These are phyloP conservation scores for Thermoascus crustaceus DNA, from an alignment of 2,329 filamentous ascomycete genomes.

Conservation along the genomic window DNA sequence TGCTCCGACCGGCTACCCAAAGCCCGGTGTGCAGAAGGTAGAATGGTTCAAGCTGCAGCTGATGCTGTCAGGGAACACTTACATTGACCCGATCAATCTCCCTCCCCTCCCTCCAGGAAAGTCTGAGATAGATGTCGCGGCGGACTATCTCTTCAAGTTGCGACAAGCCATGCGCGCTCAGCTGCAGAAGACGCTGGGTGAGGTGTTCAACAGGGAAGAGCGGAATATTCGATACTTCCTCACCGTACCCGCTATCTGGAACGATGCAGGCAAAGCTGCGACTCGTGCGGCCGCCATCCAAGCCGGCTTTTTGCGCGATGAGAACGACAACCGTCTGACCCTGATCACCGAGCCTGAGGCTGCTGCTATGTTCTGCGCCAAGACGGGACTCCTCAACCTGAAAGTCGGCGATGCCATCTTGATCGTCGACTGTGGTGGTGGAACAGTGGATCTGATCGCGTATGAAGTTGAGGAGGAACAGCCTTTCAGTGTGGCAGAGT, in stretches of 20 bases:
- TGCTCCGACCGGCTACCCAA: constrained; percentile 93
- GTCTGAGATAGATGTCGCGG: constrained; percentile 98
- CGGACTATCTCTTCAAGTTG: constrained; percentile 97
- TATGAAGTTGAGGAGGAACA: constrained; percentile 98
- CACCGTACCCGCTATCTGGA: constrained; percentile 99
- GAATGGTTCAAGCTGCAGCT: constrained; percentile 99
- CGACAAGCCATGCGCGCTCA: constrained; percentile 94
- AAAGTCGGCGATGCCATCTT: constrained; percentile 98
- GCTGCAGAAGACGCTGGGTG: constrained; percentile 89
- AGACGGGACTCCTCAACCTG: constrained; percentile 88
- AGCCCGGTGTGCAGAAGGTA: constrained; percentile 95
- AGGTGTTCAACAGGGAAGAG: constrained; percentile 97
- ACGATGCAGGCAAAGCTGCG: constrained; percentile 94
- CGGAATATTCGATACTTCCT: constrained; percentile 96
- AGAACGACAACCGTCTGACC: constrained; percentile 94
- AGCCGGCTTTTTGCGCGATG: constrained; percentile 90
- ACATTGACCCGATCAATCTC: constrained; percentile 98
- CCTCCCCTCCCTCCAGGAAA: constrained; percentile 94
- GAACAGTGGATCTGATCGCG: constrained; percentile 96
- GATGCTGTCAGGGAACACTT: constrained; percentile 97
- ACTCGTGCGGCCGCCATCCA: constrained; percentile 94
- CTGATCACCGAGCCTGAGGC: constrained; percentile 95
- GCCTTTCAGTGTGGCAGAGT: constrained; percentile 93
- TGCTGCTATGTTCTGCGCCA: constrained; percentile 93
- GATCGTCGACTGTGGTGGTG: constrained; percentile 96